Evolutionary conservation across 2,329 filamentous ascomycete genomes (phyloP), one percentile per base, ranked within the genome.

Genomic region (Akanthomyces muscarius): DNA sequence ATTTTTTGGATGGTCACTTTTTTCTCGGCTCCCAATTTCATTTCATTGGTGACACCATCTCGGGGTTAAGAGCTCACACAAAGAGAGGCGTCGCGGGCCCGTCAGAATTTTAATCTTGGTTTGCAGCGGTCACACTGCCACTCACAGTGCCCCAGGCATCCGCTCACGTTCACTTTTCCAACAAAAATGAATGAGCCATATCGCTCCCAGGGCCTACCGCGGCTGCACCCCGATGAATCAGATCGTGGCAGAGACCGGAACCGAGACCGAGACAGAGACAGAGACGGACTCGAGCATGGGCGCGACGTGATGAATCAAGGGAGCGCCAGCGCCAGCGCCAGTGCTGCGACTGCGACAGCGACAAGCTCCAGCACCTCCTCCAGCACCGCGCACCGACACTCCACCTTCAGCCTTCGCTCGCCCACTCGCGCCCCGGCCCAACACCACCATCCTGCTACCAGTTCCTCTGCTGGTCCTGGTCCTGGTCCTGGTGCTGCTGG

Each of bases 361-460:
- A 23, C 56, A 7, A 28, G 41, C 53, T 56, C 38, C 36, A 42
- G 36, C 36, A 23, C 33, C 38, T 45, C n/a, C 23, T 45, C n/a
- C 23, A 57, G 5, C 48, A 42, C n/a, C 25, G 45, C 58, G 69
- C 73, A 76, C 67, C 76, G 74, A 66, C 78, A 77, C 69, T 75
- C 78, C 64, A 72, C 72, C 73, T 82, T 83, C 72, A 79, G 73
- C 71, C 73, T 82, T 72, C 77, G 80, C 71, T 83, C 81, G 64
- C 80, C 80, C 66, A 78, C 80, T 64, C 71, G 67, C 48, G 62
- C 36, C 66, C 62, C 68, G 66, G 21, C 61, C 64, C 41, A 65
- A 44, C 61, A 66, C 67, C 61, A 66, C 67, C 70, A 65, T 72
- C 71, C 38, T 71, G 71, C 38, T 50, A 5, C 45, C 21, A 21